Base-by-base conservation (phyloP, 106 monocot genomes). In the Hemerocallis citrina region DNA sequence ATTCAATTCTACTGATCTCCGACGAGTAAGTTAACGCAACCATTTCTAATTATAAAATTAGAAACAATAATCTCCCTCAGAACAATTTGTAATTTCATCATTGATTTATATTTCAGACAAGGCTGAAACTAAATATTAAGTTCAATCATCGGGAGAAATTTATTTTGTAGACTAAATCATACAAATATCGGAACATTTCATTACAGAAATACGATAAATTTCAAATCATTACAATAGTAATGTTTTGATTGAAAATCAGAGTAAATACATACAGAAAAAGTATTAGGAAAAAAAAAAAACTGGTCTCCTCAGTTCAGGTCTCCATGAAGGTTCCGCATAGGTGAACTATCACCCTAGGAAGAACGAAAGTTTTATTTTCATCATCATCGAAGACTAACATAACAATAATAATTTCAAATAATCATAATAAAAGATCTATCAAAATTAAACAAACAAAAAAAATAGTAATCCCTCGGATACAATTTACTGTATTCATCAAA, bases 21-120 rank as follows among this genome's bases (percentile, higher is more conserved):
- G n/a, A n/a, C n/a, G n/a, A n/a, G n/a, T n/a, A n/a, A n/a, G n/a
- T n/a, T n/a, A n/a, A n/a, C n/a, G n/a, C n/a, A n/a, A n/a, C n/a
- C n/a, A n/a, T n/a, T n/a, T n/a, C n/a, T n/a, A n/a, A n/a, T n/a
- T n/a, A n/a, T n/a, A n/a, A n/a, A n/a, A n/a, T n/a, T n/a, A n/a
- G n/a, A n/a, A n/a, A n/a, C n/a, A n/a, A n/a, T n/a, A 52, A 29
- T 52, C 52, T 52, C 52, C 52, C 52, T 52, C 52, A 52, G 29
- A 52, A 52, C 52, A 52, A 52, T 28, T 11, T 52, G 29, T 3
- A 13, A 30, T 52, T 48, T 52, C 29, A 28, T 52, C 29, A 52
- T 13, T 0, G 12, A 52, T 4, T 28, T 29, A 28, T 52, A 29
- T 52, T 52, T 52, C 52, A 52, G 52, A 52, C 52, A 52, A 52